These are phyloP conservation scores for Hypoxylon crocopeplum DNA, from an alignment of 495 filamentous ascomycete species.

Conservation along the genomic window DNA sequence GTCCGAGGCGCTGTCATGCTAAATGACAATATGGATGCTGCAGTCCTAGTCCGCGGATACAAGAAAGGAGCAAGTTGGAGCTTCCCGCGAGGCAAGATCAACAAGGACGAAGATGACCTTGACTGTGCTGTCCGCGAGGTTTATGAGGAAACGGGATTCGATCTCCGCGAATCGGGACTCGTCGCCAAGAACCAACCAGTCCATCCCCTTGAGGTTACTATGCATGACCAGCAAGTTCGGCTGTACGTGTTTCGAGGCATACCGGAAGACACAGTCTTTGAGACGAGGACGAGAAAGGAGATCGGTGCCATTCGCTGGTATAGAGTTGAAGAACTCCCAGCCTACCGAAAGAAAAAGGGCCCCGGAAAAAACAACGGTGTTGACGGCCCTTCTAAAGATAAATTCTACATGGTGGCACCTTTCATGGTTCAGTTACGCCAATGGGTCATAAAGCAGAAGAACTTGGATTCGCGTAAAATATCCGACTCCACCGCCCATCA, in stretches of 20 bases:
- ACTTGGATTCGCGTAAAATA: slow-evolving; percentile 59
- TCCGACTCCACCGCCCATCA: slow-evolving; percentile 17
- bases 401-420: slow-evolving; percentile 97
- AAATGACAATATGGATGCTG: slow-evolving; percentile 88
- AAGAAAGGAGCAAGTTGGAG: slow-evolving; percentile 97
- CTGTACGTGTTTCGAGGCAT: slow-evolving; percentile 90
- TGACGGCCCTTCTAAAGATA: slow-evolving; percentile 72
- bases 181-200: slow-evolving; percentile 70
- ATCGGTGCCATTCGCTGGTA: slow-evolving; percentile 97
- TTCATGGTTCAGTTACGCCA: slow-evolving; percentile 86
- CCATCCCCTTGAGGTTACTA: slow-evolving; percentile 83
- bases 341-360: slow-evolving; percentile 69
- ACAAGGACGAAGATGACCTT: slow-evolving; percentile 90
- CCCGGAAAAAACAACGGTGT: slow-evolving; percentile 61
- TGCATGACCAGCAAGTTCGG: slow-evolving; percentile 90
- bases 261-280: slow-evolving; percentile 83
- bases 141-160: slow-evolving; percentile 93
- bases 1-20: slow-evolving; percentile 93
- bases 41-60: slow-evolving; percentile 94
- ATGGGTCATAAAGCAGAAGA: slow-evolving; percentile 87
- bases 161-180: slow-evolving; percentile 74
- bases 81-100: slow-evolving; percentile 96
- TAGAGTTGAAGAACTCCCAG: slow-evolving; percentile 83
- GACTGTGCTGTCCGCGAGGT: slow-evolving; percentile 93
- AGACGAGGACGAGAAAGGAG: slow-evolving; percentile 91